phyloP scores from a whole-genome alignment of 2,329 filamentous ascomycete genomes.

The Pseudogymnoascus sp. region DNA sequence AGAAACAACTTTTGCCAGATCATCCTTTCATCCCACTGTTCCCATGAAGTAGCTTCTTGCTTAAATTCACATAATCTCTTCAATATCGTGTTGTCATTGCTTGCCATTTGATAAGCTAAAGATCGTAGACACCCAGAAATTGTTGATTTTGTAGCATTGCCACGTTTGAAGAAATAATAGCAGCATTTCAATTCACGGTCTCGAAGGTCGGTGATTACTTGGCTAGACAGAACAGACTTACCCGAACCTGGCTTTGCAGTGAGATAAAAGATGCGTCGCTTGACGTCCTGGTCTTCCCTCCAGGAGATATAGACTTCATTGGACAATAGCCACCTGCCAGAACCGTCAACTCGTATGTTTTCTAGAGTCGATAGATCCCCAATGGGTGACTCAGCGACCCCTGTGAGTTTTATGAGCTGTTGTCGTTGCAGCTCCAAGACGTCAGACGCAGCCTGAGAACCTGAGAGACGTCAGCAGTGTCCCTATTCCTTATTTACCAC shows the following conservation, averaged over 20 bases:
- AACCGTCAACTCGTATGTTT: neutral
- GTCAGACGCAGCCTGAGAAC: neutral
- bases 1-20: constrained; percentile 31
- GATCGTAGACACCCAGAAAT: constrained; percentile 20
- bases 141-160: constrained; percentile 16
- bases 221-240: constrained; percentile 19
- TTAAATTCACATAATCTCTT: constrained; percentile 20
- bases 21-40: constrained; percentile 22
- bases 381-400: neutral
- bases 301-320: neutral
- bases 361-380: neutral
- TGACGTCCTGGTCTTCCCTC: neutral
- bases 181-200: constrained; percentile 11
- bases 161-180: constrained; percentile 24
- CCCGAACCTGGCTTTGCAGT: constrained; percentile 23
- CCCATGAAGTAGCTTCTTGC: constrained; percentile 19
- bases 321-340: neutral
- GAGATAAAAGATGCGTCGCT: constrained; percentile 21
- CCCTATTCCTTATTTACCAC: neutral
- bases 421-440: neutral
- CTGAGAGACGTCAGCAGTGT: neutral
- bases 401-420: constrained; percentile 4
- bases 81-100: constrained; percentile 18
- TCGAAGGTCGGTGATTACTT: constrained; percentile 17
- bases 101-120: constrained; percentile 31